A percentile compares a stretch with the other conserved stretches of the same genome.
These are phyloP conservation scores for Linum trigynum DNA, from an alignment of 345 rosid genomes.

Conservation along the genomic window DNA sequence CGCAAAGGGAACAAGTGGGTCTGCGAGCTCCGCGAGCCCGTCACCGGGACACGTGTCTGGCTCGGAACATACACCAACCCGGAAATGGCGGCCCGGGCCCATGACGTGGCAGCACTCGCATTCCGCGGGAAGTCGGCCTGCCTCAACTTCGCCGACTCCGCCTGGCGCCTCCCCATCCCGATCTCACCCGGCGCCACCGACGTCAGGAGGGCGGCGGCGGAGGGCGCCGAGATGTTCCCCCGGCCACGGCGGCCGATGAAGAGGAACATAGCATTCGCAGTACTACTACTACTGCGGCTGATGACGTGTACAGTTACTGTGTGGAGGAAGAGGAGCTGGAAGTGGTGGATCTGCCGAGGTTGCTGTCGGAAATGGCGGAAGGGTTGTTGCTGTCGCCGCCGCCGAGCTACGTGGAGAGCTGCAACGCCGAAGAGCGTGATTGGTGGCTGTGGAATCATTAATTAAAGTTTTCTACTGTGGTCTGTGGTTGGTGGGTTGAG, in stretches of 20 bases:
- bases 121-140: conserved; percentile 73
- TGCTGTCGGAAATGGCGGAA: conserved; percentile 60
- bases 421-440: conserved; percentile 14
- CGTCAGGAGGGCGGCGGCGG: conserved; percentile 62
- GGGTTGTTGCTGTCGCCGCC: conserved; percentile 50
- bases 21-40: conserved; percentile 75
- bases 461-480: background rate
- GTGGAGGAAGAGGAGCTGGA: background rate
- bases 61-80: conserved; percentile 60
- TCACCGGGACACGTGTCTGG: conserved; percentile 81
- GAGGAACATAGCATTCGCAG: too few species aligned
- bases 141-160: conserved; percentile 84
- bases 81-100: conserved; percentile 95
- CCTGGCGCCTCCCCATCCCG: conserved; percentile 65
- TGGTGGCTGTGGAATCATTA: conserved; percentile 53
- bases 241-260: conserved; percentile 17
- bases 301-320: too few species aligned
- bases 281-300: too few species aligned
- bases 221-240: conserved; percentile 40
- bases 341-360: conserved; percentile 34
- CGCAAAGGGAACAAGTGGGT: conserved; percentile 84
- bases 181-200: conserved; percentile 48
- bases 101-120: conserved; percentile 74
- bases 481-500: too few species aligned
- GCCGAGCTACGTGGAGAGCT: conserved; percentile 16